Conservation (phyloP, 192 early-diverging fungal species). For the Coemansia sp. region DNA sequence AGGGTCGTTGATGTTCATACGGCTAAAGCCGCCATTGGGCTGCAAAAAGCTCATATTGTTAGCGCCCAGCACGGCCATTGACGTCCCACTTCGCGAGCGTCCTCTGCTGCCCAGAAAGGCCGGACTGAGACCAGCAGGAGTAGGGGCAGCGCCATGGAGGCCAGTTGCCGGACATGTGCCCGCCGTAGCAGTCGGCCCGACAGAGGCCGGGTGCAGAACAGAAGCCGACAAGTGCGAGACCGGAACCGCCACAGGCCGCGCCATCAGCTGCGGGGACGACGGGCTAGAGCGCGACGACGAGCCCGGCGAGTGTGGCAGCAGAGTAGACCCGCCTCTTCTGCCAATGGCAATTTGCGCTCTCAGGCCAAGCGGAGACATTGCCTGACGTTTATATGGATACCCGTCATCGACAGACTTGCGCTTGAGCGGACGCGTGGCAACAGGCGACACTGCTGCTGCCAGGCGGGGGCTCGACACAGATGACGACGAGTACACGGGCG, state of each 20-base stretch:
- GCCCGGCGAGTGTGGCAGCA: constrained; percentile 5
- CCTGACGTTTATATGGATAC: constrained; percentile 45
- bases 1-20: constrained; percentile 48
- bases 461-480: constrained; percentile 39
- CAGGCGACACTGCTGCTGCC: constrained; percentile 4
- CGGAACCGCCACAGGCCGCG: constrained; percentile 19
- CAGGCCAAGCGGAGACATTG: constrained; percentile 52
- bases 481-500: constrained; percentile 22
- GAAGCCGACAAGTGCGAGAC: neutral
- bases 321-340: neutral
- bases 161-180: constrained; percentile 15
- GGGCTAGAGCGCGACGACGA: constrained; percentile 26
- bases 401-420: constrained; percentile 42
- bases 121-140: neutral
- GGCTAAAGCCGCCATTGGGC: constrained; percentile 52
- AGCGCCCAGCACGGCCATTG: constrained; percentile 13
- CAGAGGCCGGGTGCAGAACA: neutral
- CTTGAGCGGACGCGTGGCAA: constrained; percentile 22
- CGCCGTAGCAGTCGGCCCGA: constrained; percentile 7
- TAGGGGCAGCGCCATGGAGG: neutral
- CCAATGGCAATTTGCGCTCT: constrained; percentile 36
- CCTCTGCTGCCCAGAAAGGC: constrained; percentile 16
- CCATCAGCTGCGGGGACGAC: constrained; percentile 32
- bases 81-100: constrained; percentile 43
- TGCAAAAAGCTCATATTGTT: constrained; percentile 28